Conservation (phyloP, 371 early-diverging fungal species). For the Mortierella sp. region DNA sequence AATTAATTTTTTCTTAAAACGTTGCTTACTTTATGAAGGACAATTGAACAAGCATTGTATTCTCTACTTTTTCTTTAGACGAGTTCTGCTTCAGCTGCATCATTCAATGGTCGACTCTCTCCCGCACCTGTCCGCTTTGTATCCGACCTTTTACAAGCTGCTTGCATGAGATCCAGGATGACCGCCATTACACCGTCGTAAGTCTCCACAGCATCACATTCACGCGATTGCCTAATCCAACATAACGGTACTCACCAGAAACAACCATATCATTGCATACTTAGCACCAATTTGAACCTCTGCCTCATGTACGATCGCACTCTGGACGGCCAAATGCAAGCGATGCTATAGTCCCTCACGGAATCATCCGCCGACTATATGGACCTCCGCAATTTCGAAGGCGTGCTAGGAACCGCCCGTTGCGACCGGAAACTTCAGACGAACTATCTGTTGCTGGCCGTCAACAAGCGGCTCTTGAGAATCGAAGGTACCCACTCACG, state of each 20-base stretch:
- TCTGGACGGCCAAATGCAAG: not conserved
- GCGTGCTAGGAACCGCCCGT: slow-evolving; percentile 2
- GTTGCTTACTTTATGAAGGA: not conserved
- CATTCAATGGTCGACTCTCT: slow-evolving; percentile 40
- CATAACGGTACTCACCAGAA: not conserved
- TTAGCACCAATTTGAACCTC: slow-evolving; percentile 38
- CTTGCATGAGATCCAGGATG: slow-evolving; percentile 36
- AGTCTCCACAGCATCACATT: not conserved
- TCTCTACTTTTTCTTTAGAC: slow-evolving; percentile 15
- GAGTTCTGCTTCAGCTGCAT: slow-evolving; percentile 49
- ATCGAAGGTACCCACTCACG: slow-evolving; percentile 24
- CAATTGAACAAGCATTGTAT: not conserved
- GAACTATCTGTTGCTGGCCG: slow-evolving; percentile 37
- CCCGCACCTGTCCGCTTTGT: slow-evolving; percentile 50
- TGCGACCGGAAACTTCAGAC: not conserved
- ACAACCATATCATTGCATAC: not conserved
- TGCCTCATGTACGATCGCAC: not conserved
- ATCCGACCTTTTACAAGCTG: slow-evolving; percentile 28
- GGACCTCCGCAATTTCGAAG: slow-evolving; percentile 41
- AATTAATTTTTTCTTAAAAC: not conserved
- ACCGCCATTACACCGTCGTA: slow-evolving; percentile 34
- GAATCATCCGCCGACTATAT: slow-evolving; percentile 39
- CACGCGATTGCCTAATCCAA: not conserved
- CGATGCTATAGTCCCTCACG: slow-evolving; percentile 17
- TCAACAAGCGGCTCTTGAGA: slow-evolving; percentile 34